phyloP scores from a whole-genome alignment of 1,284 basidiomycete species.

The Leccinum pseudoinsigne region DNA sequence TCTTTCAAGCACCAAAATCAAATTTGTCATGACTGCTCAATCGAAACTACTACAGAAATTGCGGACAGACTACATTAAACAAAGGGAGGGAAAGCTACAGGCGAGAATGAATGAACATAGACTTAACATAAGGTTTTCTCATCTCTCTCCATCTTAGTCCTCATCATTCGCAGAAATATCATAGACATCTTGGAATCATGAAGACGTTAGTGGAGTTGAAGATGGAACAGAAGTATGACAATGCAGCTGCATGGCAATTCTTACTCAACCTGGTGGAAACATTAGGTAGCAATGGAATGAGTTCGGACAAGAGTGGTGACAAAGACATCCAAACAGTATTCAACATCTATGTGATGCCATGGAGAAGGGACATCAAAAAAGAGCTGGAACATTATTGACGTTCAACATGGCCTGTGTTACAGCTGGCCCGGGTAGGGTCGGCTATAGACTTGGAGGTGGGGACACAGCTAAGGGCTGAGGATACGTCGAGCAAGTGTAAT shows the following conservation, averaged over 20 bases:
- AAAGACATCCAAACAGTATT: no score
- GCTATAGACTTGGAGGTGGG: no score
- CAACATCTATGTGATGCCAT: no score
- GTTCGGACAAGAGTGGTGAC: no score
- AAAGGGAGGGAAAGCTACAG: background rate
- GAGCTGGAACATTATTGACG: no score
- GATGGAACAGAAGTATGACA: background rate
- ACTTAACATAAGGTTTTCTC: background rate
- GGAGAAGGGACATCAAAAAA: no score
- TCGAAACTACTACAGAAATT: background rate
- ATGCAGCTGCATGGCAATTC: background rate
- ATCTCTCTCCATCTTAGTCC: background rate
- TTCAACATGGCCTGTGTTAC: no score
- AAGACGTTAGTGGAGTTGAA: background rate
- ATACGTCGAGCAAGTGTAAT: no score
- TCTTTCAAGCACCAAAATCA: background rate
- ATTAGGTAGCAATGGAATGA: no score
- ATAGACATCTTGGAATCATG: background rate
- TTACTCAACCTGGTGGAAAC: no score
- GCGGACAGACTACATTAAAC: background rate
- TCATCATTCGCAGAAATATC: constrained; percentile 4
- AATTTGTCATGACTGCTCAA: background rate
- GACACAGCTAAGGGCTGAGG: no score
- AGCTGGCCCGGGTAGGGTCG: no score
- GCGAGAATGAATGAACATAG: constrained; percentile 1